A percentile compares a stretch with the other conserved stretches of the same genome.
These are phyloP conservation scores for Fusarium gaditjirri DNA, from an alignment of 2,329 filamentous ascomycete species.

Conservation along the genomic window DNA sequence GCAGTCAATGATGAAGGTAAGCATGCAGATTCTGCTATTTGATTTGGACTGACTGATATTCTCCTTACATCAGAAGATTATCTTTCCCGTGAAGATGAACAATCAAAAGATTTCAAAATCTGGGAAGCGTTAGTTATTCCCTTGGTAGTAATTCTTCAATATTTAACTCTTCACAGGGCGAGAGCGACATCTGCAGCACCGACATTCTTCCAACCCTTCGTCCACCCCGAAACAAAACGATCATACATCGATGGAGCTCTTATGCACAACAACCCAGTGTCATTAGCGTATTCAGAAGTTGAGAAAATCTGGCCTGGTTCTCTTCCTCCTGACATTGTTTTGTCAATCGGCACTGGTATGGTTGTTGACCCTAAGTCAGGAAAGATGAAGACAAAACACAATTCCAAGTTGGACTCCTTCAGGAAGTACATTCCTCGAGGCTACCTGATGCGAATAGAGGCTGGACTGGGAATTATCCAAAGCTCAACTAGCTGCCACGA, in stretches of 20 bases:
- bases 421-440: background rate
- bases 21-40: rapidly evolving
- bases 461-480: background rate
- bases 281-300: background rate
- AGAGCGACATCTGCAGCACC: slow-evolving; percentile 23
- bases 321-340: slow-evolving; percentile 7
- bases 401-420: rapidly evolving
- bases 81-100: slow-evolving; percentile 1
- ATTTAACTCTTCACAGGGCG: background rate
- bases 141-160: rapidly evolving
- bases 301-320: slow-evolving; percentile 10
- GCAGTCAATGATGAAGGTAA: background rate
- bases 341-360: slow-evolving; percentile 6
- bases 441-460: background rate
- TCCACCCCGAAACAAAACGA: background rate
- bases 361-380: background rate
- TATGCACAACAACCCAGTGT: slow-evolving; percentile 13
- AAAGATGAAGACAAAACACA: background rate
- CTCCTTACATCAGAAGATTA: background rate
- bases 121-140: slow-evolving; percentile 19
- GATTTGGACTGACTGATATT: rapidly evolving
- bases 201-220: slow-evolving; percentile 9
- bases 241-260: background rate
- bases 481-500: slow-evolving; percentile 7
- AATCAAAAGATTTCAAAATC: slow-evolving; percentile 1